Base-by-base conservation (phyloP, 2,329 filamentous ascomycete species). In the Monosporascus sp. region DNA sequence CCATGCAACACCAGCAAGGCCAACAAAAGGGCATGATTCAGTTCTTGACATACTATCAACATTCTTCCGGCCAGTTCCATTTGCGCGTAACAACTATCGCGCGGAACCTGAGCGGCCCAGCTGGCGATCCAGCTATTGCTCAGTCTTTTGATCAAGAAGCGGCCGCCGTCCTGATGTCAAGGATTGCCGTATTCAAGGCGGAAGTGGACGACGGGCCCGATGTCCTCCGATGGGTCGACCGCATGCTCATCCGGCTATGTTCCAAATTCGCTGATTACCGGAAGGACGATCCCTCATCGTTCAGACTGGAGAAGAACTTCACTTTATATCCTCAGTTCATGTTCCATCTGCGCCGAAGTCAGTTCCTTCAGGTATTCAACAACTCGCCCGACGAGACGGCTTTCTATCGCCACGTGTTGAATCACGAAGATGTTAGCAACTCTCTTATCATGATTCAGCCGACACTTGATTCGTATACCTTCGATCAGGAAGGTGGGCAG, bases 151-250 rank as follows among this genome's bases (percentile, higher is more conserved):
- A 99, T 62, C 94, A 99, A 70, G 94, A 99, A 77, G 94, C 94
- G 44, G 92, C 94, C 3, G 94, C 94, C 22, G 94, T 97, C 18
- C 82, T 99, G 45, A 99, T 99, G 94, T 95, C 93, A n/a, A 84
- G 94, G 60, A 99, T 99, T 70, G 94, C 94, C 8, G 94, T 97
- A 48, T 99, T 96, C 80, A 99, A 97, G 76, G 92, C 94, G 1
- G 94, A 99, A 69, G 92, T 97, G 25, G 94, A 99, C 63, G 94
- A 99, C 68, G 94, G 94, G 0, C 94, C 94, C n/a, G 94, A 99
- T 71, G 93, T 99, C 25, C 80, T 99, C 52, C 85, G 94, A 68
- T 99, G 94, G 94, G 94, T 99, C 24, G 94, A 99, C 68, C 84
- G 94, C 60, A 99, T 99, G 94, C 83, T 99, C 55, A 99, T 99